phyloP scores from a whole-genome alignment of 202 grass and related monocot genomes.

The Setaria viridis region DNA sequence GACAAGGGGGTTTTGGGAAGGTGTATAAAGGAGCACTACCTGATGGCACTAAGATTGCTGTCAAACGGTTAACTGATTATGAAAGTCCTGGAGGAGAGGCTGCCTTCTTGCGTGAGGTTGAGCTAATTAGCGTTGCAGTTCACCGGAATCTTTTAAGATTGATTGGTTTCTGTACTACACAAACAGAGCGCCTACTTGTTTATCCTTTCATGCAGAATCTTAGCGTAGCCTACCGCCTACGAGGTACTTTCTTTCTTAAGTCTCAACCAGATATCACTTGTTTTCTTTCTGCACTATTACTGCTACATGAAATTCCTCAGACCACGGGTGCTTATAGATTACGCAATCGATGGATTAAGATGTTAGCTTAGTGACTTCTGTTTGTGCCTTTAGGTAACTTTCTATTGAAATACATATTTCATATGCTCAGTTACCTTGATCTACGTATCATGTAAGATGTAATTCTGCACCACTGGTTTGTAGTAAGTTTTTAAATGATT shows the following conservation, averaged over 20 bases:
- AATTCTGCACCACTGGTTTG: not conserved
- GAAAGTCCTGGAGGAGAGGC: conserved; percentile 84
- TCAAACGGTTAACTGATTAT: conserved; percentile 86
- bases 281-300: not conserved
- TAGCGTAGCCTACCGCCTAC: conserved; percentile 83
- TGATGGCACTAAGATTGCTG: conserved; percentile 85
- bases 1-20: conserved; percentile 96
- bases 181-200: conserved; percentile 83
- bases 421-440: conserved; percentile 17
- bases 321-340: conserved; percentile 30
- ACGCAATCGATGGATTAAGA: conserved; percentile 14
- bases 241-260: conserved; percentile 68
- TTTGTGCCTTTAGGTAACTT: not conserved
- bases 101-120: conserved; percentile 91
- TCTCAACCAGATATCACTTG: conserved; percentile 29
- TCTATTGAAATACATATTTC: conserved; percentile 7
- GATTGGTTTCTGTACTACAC: conserved; percentile 93
- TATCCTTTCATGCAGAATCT: conserved; percentile 98
- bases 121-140: conserved; percentile 97
- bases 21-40: conserved; percentile 90
- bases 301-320: conserved; percentile 26
- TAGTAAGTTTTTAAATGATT: conserved; percentile 2
- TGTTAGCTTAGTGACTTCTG: not conserved
- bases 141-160: conserved; percentile 93
- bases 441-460: conserved; percentile 7